Base-by-base conservation (phyloP, 257 asterid genomes). In the Ophiorrhiza pumila region DNA sequence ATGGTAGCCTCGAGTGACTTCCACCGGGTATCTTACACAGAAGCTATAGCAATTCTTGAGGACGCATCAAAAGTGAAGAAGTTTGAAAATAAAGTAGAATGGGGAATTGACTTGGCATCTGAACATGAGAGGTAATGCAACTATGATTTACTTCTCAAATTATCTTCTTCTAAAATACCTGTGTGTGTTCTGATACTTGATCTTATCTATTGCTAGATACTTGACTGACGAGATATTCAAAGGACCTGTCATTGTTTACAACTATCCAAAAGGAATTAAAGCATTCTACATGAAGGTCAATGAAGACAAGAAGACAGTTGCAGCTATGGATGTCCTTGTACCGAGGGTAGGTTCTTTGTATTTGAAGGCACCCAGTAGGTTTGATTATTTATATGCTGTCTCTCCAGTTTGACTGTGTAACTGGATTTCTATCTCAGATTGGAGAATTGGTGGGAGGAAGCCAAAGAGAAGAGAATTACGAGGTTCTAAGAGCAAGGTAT, bases 251-350 rank as follows among this genome's bases (percentile, higher is more conserved):
- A 95, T 92, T 75, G 99, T 95, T 75, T 95, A 86, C 82, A 95
- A 95, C 91, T 92, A 95, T 74, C 99, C 99, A 7, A 92, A 95
- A 81, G 87, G 83, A 7, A 92, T 92, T 75, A 95, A 95, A 85
- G 96, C 99, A 52, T 92, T 90, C 78, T 92, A 95, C 83, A 95
- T 95, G 99, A 95, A 95, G 88, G 88, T 95, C 80, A 95, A 95
- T 60, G 97, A 90, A 55, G 99, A 95, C 80, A 76, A 89, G 17
- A 87, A 84, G 85, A 95, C 98, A 53, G 99, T 95, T 81, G 99
- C 99, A 60, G 99, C 99, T 34, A 95, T 95, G 99, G 99, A 95
- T 76, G 95, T 92, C 72, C 99, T 95, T 73, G 99, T 95, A 68
- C 99, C 99, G 11, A 95, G 90, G 93, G 99, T 92, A 64, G 22